Evolutionary conservation across 805 yeast genomes (phyloP).

Genomic region (Cyberlindnera subsufficiens): DNA sequence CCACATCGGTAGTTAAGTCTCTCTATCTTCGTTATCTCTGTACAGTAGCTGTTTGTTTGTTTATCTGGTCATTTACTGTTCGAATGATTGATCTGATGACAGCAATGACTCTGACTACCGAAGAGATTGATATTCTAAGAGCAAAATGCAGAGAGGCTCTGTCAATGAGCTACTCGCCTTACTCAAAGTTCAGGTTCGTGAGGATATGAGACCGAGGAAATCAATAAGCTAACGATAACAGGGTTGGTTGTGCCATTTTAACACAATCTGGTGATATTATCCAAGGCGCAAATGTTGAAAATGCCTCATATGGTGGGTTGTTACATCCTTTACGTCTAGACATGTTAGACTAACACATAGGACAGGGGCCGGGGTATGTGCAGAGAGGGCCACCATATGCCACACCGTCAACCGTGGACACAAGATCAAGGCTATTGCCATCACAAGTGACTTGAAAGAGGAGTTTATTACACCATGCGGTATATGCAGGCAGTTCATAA

Average conservation of each 20-base stretch:
- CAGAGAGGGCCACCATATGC: slow-evolving; percentile 63
- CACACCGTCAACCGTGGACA: slow-evolving; percentile 46
- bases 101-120: background rate
- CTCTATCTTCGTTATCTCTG: too few relatives aligned
- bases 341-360: background rate
- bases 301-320: slow-evolving; percentile 72
- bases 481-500: slow-evolving; percentile 81
- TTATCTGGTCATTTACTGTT: too few relatives aligned
- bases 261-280: slow-evolving; percentile 43
- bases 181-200: slow-evolving; percentile 30
- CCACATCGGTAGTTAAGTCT: too few relatives aligned
- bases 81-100: too few relatives aligned
- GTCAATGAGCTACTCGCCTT: slow-evolving; percentile 41
- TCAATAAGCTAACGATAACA: slow-evolving; percentile 10
- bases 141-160: slow-evolving; percentile 31
- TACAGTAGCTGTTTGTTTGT: too few relatives aligned
- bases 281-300: slow-evolving; percentile 86
- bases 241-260: slow-evolving; percentile 79
- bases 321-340: background rate
- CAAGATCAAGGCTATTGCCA: slow-evolving; percentile 55
- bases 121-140: slow-evolving; percentile 24
- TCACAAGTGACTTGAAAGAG: slow-evolving; percentile 51
- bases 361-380: slow-evolving; percentile 58
- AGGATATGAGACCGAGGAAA: background rate
- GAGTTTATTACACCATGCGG: slow-evolving; percentile 83